A percentile compares a stretch with the other conserved stretches of the same genome.
phyloP scores from a whole-genome alignment of 1,139 yeast genomes.

The Blastobotrys capitulatus region DNA sequence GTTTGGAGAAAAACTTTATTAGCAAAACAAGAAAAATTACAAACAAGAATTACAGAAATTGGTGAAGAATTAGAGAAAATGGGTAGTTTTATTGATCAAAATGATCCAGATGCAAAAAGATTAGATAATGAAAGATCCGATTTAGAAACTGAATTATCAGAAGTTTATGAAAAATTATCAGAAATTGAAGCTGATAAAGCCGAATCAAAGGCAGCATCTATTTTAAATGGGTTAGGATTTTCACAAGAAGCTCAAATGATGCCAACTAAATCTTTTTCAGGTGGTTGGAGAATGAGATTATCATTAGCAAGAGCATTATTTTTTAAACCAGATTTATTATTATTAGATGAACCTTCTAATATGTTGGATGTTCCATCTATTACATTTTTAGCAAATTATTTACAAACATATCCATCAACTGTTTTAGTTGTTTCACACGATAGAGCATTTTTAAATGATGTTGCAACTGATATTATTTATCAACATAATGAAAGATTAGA shows the following conservation, averaged over 20 bases:
- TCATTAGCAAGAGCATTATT: constrained; percentile 97
- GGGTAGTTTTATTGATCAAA: constrained; percentile 43
- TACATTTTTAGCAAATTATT: constrained; percentile 82
- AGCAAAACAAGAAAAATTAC: constrained; percentile 67
- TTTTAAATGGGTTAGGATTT: constrained; percentile 87
- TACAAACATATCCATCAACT: constrained; percentile 86
- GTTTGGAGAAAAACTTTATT: constrained; percentile 94
- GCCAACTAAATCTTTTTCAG: constrained; percentile 89
- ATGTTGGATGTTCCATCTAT: constrained; percentile 99
- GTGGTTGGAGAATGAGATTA: constrained; percentile 99
- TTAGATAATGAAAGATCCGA: constrained; percentile 88
- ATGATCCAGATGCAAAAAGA: constrained; percentile 71
- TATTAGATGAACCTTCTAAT: constrained; percentile 98
- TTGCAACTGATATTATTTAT: constrained; percentile 95
- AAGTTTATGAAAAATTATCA: constrained; percentile 70
- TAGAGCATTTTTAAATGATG: constrained; percentile 92
- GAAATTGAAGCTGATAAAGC: constrained; percentile 98
- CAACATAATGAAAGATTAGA: constrained; percentile 97
- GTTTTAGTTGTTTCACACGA: constrained; percentile 96
- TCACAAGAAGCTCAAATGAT: constrained; percentile 76
- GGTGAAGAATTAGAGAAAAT: constrained; percentile 63
- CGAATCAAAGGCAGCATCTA: constrained; percentile 96
- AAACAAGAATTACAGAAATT: constrained; percentile 68
- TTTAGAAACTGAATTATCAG: constrained; percentile 69
- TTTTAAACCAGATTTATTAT: constrained; percentile 89